Conservation (phyloP, 2,329 filamentous ascomycete species). For the Canariomyces notabilis region DNA sequence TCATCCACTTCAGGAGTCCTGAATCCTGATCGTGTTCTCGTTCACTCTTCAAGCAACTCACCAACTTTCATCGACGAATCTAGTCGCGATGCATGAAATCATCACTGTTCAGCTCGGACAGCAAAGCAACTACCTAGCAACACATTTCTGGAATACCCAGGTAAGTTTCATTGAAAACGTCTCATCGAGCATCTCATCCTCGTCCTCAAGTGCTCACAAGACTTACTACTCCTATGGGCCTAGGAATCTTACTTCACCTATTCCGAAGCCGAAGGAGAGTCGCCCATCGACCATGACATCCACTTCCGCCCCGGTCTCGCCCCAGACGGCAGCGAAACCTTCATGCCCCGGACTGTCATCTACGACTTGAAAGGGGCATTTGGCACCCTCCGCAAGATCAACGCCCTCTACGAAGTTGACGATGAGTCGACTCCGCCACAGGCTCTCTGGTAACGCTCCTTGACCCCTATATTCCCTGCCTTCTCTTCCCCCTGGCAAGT, state of each 20-base stretch:
- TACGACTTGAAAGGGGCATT: constrained; percentile 96
- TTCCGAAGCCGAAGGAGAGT: constrained; percentile 52
- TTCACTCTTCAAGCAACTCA: no score
- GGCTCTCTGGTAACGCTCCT: constrained; percentile 36
- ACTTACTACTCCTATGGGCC: neutral
- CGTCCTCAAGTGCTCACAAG: neutral
- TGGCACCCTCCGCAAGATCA: constrained; percentile 80
- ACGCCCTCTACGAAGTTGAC: constrained; percentile 70
- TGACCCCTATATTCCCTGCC: neutral
- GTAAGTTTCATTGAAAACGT: constrained; percentile 36
- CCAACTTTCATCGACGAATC: no score
- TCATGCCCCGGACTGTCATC: constrained; percentile 82
- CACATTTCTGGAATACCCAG: constrained; percentile 97
- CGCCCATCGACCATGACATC: constrained; percentile 73
- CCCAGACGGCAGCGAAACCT: constrained; percentile 82
- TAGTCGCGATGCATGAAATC: constrained; percentile 75
- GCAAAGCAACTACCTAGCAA: constrained; percentile 86
- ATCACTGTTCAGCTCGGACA: constrained; percentile 91
- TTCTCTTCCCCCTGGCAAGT: neutral
- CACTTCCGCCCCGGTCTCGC: constrained; percentile 83
- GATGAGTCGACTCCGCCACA: constrained; percentile 27
- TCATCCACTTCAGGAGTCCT: no score
- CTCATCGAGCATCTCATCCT: neutral
- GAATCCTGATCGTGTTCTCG: no score
- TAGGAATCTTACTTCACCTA: constrained; percentile 99